A percentile compares a stretch with the other conserved stretches of the same genome.
phyloP scores from a whole-genome alignment of 1,284 basidiomycete species.

The Puccinia brachypodii region DNA sequence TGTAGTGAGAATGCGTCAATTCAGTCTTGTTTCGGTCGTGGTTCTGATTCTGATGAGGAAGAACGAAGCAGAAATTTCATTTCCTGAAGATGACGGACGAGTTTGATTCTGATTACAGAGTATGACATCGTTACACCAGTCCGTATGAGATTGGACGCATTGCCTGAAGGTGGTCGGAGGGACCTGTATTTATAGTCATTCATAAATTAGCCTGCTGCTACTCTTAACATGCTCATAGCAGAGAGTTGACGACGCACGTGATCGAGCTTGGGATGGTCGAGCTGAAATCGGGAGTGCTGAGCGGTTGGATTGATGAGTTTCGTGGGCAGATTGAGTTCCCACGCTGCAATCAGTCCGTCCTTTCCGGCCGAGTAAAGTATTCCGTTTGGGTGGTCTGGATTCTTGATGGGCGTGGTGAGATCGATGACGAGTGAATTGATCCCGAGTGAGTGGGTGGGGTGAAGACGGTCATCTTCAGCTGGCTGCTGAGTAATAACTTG shows the following conservation, averaged over 20 bases:
- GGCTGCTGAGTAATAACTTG: neutral
- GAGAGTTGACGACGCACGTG: neutral
- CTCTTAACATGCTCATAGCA: too few relatives aligned
- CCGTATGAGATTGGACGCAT: conserved; percentile 61
- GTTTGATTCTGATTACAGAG: conserved; percentile 92
- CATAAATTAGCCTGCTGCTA: too few relatives aligned
- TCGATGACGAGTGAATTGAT: conserved; percentile 83
- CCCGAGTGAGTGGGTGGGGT: conserved; percentile 70
- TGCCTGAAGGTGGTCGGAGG: conserved; percentile 57
- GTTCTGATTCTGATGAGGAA: neutral
- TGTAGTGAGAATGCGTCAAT: conserved; percentile 3
- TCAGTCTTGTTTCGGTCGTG: conserved; percentile 48
- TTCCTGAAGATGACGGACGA: conserved; percentile 59
- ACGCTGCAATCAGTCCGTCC: conserved; percentile 85
- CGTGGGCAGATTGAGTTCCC: conserved; percentile 70
- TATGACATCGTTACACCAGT: conserved; percentile 95
- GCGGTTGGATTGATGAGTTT: neutral
- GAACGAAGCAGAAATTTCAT: neutral
- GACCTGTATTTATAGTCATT: conserved; percentile 35
- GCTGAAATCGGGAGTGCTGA: conserved; percentile 19
- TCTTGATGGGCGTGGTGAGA: conserved; percentile 69
- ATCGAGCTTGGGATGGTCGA: conserved; percentile 13
- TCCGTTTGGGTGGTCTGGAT: conserved; percentile 67
- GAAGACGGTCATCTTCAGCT: neutral
- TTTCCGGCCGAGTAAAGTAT: conserved; percentile 78